A percentile compares a stretch with the other conserved stretches of the same genome.
These are phyloP conservation scores for Thalassiosira mediterranea DNA, from an alignment of 352 stramenopile species.

Conservation along the genomic window DNA sequence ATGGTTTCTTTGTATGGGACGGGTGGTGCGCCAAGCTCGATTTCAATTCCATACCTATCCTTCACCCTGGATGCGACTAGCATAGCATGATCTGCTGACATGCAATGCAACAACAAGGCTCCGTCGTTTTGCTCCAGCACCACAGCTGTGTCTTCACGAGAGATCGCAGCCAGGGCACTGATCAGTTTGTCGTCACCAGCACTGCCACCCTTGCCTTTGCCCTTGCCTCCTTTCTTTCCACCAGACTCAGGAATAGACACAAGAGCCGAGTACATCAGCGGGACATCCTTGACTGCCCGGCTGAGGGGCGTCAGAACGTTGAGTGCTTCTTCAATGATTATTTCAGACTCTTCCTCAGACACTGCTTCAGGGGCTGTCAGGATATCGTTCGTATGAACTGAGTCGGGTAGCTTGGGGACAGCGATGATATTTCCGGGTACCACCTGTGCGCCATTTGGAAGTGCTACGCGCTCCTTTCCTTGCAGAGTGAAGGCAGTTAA, in stretches of 20 bases:
- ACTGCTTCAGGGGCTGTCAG: conserved; percentile 29
- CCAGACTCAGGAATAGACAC: conserved; percentile 21
- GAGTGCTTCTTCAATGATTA: conserved; percentile 26
- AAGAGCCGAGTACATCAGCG: conserved; percentile 41
- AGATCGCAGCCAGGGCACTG: conserved; percentile 26
- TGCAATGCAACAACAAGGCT: conserved; percentile 34
- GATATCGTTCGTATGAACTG: conserved; percentile 43
- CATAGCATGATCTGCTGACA: conserved; percentile 39
- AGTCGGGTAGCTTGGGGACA: conserved; percentile 37
- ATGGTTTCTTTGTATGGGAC: conserved; percentile 45
- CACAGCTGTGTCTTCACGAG: conserved; percentile 40
- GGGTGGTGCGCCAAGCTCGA: conserved; percentile 29
- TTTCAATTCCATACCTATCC: conserved; percentile 44
- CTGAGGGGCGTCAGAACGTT: conserved; percentile 33
- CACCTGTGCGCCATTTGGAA: conserved; percentile 20
- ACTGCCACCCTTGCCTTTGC: conserved; percentile 20
- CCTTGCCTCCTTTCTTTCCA: conserved; percentile 22
- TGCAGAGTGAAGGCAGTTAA: conserved; percentile 34
- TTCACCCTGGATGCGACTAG: conserved; percentile 32
- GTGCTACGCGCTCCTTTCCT: conserved; percentile 35
- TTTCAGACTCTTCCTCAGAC: conserved; percentile 36
- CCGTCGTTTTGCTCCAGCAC: conserved; percentile 24
- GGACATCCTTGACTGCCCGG: conserved; percentile 16
- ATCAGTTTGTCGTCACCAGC: conserved; percentile 42
- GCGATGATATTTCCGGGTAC: conserved; percentile 46